Base-by-base conservation (phyloP, 2,329 filamentous ascomycete species). In the Rhynchosporium graminicola region DNA sequence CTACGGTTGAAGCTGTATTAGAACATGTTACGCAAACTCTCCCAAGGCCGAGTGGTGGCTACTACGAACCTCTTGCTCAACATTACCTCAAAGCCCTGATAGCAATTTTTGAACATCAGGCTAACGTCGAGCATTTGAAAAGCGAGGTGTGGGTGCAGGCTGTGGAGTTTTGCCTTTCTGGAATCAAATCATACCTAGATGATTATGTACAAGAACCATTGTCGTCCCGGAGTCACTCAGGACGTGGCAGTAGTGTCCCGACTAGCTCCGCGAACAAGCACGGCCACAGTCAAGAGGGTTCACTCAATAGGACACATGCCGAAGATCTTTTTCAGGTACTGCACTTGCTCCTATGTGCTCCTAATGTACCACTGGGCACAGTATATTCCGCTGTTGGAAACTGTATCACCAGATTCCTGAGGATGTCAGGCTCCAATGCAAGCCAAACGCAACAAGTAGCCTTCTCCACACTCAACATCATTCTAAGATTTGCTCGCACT, bases 21-120 rank as follows among this genome's bases (percentile, higher is more conserved):
- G 87, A 92, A 67, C 92, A 97, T 76, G 88, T 98, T 64, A 87
- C 86, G 3, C 87, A 97, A 67, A 86, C 87, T 20, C 80, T 96
- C 3, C 84, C 87, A 1, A 82, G 80, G 15, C 75, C 81, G 0
- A 83, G 87, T 59, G 86, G 86, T 13, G 82, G 80, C 2, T 84
- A 89, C 59, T 86, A 91, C 66, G 81, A 87, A 62, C 87, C 89
- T 12, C 80, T 99, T 4, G 78, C 87, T 29, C 82, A 87, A 55
- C 87, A 95, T 71, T 96, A 97, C 73, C 82, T 91, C 68, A 96
- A 91, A 77, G 84, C 87, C 26, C 78, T 99, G 67, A 80, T 83
- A 4, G 80, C 83, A 33, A 76, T 97, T 3, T 81, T 98, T 20
- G 84, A 86, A 47, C 85, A 90, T 70, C 85, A 86, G 51, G 83